phyloP scores from a whole-genome alignment of 169 alveolate species.

The Theileria annulata region DNA sequence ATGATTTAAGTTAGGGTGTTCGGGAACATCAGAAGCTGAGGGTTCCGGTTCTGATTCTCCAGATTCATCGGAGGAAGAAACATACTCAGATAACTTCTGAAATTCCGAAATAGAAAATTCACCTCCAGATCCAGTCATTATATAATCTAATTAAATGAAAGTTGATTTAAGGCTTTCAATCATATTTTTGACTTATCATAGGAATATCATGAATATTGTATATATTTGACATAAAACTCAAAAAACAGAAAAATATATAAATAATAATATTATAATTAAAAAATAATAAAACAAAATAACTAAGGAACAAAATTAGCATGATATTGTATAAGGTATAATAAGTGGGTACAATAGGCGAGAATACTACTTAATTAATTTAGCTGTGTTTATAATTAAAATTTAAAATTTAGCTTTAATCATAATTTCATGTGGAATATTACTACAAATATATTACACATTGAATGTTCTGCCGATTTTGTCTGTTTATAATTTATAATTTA shows the following conservation, averaged over 20 bases:
- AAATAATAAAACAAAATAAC: too few relatives aligned
- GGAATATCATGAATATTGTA: too few relatives aligned
- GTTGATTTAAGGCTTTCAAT: too few relatives aligned
- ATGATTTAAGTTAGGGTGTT: background rate
- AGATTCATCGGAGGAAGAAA: constrained; percentile 13
- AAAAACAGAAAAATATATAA: too few relatives aligned
- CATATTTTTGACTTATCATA: too few relatives aligned
- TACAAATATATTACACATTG: background rate
- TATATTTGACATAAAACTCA: too few relatives aligned
- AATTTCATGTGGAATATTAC: background rate
- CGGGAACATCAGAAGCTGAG: background rate
- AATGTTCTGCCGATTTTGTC: background rate
- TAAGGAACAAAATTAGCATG: too few relatives aligned
- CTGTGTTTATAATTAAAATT: constrained; percentile 1
- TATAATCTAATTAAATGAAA: too few relatives aligned
- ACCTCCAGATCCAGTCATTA: constrained; percentile 10
- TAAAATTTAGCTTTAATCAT: constrained; percentile 3
- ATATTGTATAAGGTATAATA: background rate
- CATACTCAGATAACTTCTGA: constrained; percentile 12
- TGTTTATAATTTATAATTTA: background rate
- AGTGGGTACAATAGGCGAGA: constrained; percentile 3
- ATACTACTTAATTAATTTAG: background rate
- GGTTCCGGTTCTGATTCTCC: background rate
- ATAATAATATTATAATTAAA: too few relatives aligned
- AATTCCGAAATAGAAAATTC: constrained; percentile 15